These are phyloP conservation scores for Apiospora aurea DNA, from an alignment of 2,329 filamentous ascomycete species.

Conservation along the genomic window DNA sequence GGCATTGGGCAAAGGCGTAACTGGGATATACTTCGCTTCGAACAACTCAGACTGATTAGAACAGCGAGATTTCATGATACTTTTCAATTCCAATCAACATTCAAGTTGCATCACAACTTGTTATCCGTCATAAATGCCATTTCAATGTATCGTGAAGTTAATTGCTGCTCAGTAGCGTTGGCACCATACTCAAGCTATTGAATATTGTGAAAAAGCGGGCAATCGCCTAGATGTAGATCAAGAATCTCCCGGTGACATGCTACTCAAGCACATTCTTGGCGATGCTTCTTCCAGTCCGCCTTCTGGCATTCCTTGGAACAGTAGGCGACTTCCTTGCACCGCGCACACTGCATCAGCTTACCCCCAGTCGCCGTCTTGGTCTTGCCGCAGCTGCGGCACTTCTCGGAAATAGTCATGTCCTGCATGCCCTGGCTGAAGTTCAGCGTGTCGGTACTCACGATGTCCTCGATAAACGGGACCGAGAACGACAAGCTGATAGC, in stretches of 20 bases:
- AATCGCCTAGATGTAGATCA: too few relatives aligned
- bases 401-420: slow-evolving; percentile 31
- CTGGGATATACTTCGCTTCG: neutral
- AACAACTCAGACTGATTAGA: neutral
- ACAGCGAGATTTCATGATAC: neutral
- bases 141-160: neutral
- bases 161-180: neutral
- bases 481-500: slow-evolving; percentile 64
- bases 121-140: neutral
- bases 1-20: slow-evolving; percentile 15
- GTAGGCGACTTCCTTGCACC: slow-evolving; percentile 55
- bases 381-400: slow-evolving; percentile 48
- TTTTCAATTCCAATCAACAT: neutral
- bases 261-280: slow-evolving; percentile 45
- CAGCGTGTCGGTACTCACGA: slow-evolving; percentile 38
- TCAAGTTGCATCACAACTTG: neutral
- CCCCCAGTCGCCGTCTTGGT: slow-evolving; percentile 38
- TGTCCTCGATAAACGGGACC: slow-evolving; percentile 50
- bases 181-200: neutral
- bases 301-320: slow-evolving; percentile 62
- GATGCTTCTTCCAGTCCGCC: slow-evolving; percentile 61
- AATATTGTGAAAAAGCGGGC: neutral
- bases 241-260: neutral
- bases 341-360: slow-evolving; percentile 51
- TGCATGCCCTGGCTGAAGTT: slow-evolving; percentile 12